Base-by-base conservation (phyloP, 2,329 filamentous ascomycete species). In the Beauveria sp. region DNA sequence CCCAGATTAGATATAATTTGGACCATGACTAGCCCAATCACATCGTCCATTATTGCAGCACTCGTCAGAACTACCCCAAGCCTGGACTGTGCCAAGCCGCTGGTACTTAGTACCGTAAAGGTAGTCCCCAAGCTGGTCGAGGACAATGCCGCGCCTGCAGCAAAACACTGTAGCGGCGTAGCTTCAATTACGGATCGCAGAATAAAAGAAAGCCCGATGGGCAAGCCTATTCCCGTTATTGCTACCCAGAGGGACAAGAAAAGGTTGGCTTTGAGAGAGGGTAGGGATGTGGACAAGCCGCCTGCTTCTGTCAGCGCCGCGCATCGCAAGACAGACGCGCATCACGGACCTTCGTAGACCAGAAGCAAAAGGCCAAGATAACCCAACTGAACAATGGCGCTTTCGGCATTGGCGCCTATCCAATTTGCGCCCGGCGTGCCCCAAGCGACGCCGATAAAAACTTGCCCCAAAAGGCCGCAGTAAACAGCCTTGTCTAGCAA, bases 1-100 rank as follows among this genome's bases (percentile, higher is more conserved):
- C 72, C 87, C 0, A 93, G 75, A 52, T 85, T 86, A 0, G 87
- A 83, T 24, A 94, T 87, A 51, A 93, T 81, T 65, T 90, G 84
- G 0, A 91, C 87, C 83, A 93, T 88, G 8, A 92, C 83, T 10
- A 93, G 75, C 0, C 89, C 89, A 1, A 90, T 81, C 0, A 93
- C 86, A 72, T 94, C 90, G 69, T 94, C 90, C 74, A 94, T 83
- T 83, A 94, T 90, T 0, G 90, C 90, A 1, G 89, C 89, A 62
- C 83, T 86, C 2, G 84, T 83, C 0, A 92, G 77, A 0, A 94
- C 82, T 73, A 84, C 61, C 75, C 90, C 80, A 5, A 82, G 68
- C 8, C 79, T 73, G 2, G 78, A 78, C 1, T 70, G 65, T 1
- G 69, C 70, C 3, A 80, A 71, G 0, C 78, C 78, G 24, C 76